Base-by-base conservation (phyloP, 1,284 basidiomycete genomes). In the Cerioporus squamosus region DNA sequence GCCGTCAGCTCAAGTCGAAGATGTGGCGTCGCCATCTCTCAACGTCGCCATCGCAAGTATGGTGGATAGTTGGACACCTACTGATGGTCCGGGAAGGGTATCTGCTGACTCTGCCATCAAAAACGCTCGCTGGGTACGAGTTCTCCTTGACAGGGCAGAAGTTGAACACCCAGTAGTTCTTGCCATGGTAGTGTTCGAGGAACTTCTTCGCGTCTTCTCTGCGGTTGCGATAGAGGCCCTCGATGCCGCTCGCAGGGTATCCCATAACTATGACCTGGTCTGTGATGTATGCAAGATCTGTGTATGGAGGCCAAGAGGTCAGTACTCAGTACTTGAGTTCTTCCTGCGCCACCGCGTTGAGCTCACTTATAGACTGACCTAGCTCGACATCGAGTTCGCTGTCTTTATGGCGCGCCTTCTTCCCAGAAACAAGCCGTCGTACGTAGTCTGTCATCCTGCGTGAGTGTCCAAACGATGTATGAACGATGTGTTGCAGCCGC, bases 81-180 rank as follows among this genome's bases (percentile, higher is more conserved):
- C 89, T 94, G 90, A 70, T 94, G 92, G 72, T 95, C 93, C 12
- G 94, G 94, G 66, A 94, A 95, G 0, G 94, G 68, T 90, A 94
- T 57, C 93, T 79, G 65, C 91, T 94, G 22, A 94, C 91, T 31
- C 90, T 78, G 8, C 86, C 86, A 9, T 81, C 81, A 64, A 92
- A 92, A 23, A 86, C 74, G 43, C 71, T 72, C 5, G 82, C 72
- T 5, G 83, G 80, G 67, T 92, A 92, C 10, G 83, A 81, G 65
- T 91, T 92, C 70, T 91, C 90, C 55, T 75, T 79, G n/a, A 88
- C 67, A 1, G 92, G 91, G 65, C 92, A 94, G 60, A 96, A 87
- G 73, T 97, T 97, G 81, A 93, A 95, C 31, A 91, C 81, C 85
- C 92, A 91, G 70, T 86, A 95, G 65, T 91, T 86, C 66, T 87